Base-by-base conservation (phyloP, 148 eudicot species). In the Chenopodium formosanum region DNA sequence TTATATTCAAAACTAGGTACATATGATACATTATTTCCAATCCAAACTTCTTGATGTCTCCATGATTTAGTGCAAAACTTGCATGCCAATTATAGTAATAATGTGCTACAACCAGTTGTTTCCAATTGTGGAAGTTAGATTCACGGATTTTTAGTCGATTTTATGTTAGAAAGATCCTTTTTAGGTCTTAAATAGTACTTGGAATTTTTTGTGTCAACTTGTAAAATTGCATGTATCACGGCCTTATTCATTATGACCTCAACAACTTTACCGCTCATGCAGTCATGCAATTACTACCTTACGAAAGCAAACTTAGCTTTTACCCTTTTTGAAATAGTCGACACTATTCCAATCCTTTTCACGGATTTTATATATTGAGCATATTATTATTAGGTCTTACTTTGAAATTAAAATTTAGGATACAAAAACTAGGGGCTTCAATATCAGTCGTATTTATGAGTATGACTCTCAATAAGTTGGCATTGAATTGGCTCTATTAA, bases 211-310 rank as follows among this genome's bases (percentile, higher is more conserved):
- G 53, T 10, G 53, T 50, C 53, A 50, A 50, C 3, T 50, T 50
- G 44, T 40, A 40, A 40, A 40, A 4, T 40, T 40, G 44, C 44
- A 40, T 40, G 53, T 14, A 11, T 13, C 53, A 56, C 4, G 37
- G 40, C 22, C n/a, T 22, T 74, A 40, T 48, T 4, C 47, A 52
- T 75, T 56, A 58, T 64, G 17, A 76, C 31, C 79, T n/a, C 79
- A 75, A 56, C 68, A 50, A 52, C 77, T 20, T 74, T 2, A 25
- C 40, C 14, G 37, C 37, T 19, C 4, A 67, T 50, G 53, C 40
- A 67, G 13, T 19, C 4, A 67, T 50, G 53, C 40, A 67, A 29
- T 31, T 31, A 67, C 71, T 67, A 50, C 16, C 12, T 29, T 67
- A 67, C 4, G 40, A 67, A 29, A 50, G 53, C 53, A 50, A 50